Evolutionary conservation across 805 yeast species (phyloP), one percentile per base, ranked within the genome.

Genomic region (Wickerhamiella brachini): DNA sequence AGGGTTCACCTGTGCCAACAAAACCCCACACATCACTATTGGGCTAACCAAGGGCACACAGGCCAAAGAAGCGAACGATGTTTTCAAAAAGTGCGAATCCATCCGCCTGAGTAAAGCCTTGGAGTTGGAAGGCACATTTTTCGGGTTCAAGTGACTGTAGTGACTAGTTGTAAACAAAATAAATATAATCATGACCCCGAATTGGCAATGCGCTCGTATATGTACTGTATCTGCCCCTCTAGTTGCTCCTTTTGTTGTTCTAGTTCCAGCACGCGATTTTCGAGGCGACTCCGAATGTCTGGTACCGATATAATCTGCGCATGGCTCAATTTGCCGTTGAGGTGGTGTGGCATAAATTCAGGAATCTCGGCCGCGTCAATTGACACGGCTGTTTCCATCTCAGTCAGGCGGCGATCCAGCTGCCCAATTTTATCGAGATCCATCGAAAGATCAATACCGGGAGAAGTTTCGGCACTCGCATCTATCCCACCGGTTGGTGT

Each of bases 11-110:
- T 64, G 72, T 8, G 70, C 71, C 0, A 77, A 79, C 52, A 62
- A 66, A 49, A 63, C 65, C 53, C 71, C 83, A 0, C 97, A 89
- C 62, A 75, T 88, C 44, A 89, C 97, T 0, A 60, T 86, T 13
- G 95, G 29, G 5, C 20, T 43, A 1, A 44, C 50, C 2, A 37
- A 26, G 8, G 55, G 51, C 1, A 47, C 46, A 17, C 23, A 44
- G n/a, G 47, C 55, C 2, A 31, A 31, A 12, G 43, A 29, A 17
- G 45, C 58, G 1, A 45, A 42, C 18, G 13, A 7, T 9, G n/a
- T 37, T 9, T 13, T 37, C 49, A 48, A n/a, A 48, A 21, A 34
- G 39, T 26, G 12, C 37, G 50, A 20, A n/a, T 8, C 9, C 15
- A 15, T 18, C 15, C 41, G 15, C 13, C 17, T 37, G 49, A 26